phyloP scores from a whole-genome alignment of 345 rosid species.

The Citrus cavaleriei region DNA sequence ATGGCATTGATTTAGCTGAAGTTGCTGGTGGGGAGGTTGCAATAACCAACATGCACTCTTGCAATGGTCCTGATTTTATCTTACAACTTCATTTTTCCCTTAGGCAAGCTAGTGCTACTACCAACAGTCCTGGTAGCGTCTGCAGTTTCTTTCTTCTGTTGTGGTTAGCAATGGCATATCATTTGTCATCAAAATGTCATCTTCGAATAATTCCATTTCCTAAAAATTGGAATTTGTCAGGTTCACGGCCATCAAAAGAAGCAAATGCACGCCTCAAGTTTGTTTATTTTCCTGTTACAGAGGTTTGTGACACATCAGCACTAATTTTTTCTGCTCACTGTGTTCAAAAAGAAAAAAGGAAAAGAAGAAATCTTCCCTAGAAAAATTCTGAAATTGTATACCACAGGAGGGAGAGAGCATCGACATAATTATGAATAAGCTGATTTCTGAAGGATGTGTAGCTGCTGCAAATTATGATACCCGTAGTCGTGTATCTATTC shows the following conservation, averaged over 20 bases:
- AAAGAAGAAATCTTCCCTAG: too few relatives aligned
- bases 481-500: conserved; percentile 56
- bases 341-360: too few relatives aligned
- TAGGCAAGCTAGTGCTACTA: conserved; percentile 5
- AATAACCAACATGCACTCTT: conserved; percentile 56
- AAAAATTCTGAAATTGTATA: not conserved
- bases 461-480: conserved; percentile 41
- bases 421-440: conserved; percentile 46
- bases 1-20: conserved; percentile 63
- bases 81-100: conserved; percentile 42
- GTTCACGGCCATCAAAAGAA: conserved; percentile 25
- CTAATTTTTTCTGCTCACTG: not conserved
- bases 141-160: not conserved
- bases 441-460: conserved; percentile 45
- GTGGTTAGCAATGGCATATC: not conserved
- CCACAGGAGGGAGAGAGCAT: conserved; percentile 69
- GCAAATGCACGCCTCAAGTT: conserved; percentile 75
- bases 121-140: conserved; percentile 15
- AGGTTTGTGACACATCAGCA: conserved; percentile 33
- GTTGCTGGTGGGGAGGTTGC: conserved; percentile 59
- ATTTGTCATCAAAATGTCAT: not conserved
- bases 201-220: not conserved
- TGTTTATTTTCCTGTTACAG: conserved; percentile 59
- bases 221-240: conserved; percentile 21
- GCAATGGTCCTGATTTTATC: conserved; percentile 56